Evolutionary conservation across 2,329 filamentous ascomycete species (phyloP).

Genomic region (Keithomyces neogunnii): DNA sequence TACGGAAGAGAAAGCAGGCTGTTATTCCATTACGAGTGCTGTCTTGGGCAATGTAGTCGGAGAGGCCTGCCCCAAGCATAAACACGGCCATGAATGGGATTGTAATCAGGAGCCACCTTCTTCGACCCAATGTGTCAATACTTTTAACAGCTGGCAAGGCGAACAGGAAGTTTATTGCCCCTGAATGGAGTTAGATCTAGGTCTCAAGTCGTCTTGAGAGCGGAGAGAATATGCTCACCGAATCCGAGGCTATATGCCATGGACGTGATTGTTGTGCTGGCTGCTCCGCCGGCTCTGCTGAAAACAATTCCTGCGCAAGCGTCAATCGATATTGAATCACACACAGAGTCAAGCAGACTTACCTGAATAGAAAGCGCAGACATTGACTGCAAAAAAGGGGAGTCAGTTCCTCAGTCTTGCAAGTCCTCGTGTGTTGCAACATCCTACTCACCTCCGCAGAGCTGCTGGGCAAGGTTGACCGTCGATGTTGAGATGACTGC

Average conservation of each 20-base stretch:
- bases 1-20: constrained; percentile 28
- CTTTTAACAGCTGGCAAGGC: constrained; percentile 27
- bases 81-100: constrained; percentile 34
- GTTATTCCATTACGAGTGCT: constrained; percentile 19
- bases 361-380: constrained; percentile 37
- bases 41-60: constrained; percentile 16
- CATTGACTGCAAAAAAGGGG: constrained; percentile 20
- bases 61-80: constrained; percentile 29
- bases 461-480: constrained; percentile 23
- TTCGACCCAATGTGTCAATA: constrained; percentile 28
- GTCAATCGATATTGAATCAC: constrained; percentile 3
- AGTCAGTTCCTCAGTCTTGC: neutral
- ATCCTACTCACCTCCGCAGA: constrained; percentile 18
- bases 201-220: too few species aligned
- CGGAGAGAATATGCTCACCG: constrained; percentile 12
- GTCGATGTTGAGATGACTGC: constrained; percentile 22
- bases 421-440: neutral
- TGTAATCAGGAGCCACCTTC: constrained; percentile 34
- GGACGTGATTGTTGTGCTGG: constrained; percentile 8
- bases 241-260: constrained; percentile 23
- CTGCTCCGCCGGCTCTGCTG: constrained; percentile 12
- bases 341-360: neutral
- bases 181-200: constrained; percentile 6
- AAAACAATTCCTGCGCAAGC: constrained; percentile 14
- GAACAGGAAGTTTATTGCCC: constrained; percentile 33